Evolutionary conservation across 202 grass and related monocot species (phyloP).

Genomic region (Panicum hallii): DNA sequence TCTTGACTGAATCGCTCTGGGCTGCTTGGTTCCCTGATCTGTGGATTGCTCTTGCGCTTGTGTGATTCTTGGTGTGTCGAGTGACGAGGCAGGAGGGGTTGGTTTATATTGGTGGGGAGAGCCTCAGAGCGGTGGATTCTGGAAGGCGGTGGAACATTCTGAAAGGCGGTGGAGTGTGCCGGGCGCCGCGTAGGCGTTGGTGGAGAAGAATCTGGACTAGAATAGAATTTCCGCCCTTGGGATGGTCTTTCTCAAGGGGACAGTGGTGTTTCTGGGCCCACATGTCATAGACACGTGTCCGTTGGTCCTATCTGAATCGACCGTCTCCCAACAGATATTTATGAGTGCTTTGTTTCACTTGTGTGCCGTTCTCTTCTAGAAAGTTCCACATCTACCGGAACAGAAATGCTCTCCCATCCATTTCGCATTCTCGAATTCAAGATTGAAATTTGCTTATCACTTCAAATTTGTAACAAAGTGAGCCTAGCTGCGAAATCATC

Average conservation of each 20-base stretch:
- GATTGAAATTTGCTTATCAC: background rate
- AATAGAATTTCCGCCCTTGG: background rate
- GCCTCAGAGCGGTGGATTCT: background rate
- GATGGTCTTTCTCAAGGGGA: background rate
- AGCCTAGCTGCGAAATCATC: background rate
- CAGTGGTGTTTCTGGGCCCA: background rate
- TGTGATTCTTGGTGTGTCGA: background rate
- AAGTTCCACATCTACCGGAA: background rate
- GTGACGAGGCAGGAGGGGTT: background rate
- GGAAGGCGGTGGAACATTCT: slow-evolving; percentile 50
- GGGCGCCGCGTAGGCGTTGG: background rate
- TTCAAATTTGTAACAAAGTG: background rate
- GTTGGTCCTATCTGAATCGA: background rate
- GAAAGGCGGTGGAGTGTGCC: slow-evolving; percentile 20
- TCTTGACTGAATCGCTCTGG: background rate
- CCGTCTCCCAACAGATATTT: background rate
- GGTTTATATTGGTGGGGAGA: slow-evolving; percentile 20
- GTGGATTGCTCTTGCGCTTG: background rate
- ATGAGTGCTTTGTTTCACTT: background rate
- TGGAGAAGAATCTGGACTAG: slow-evolving; percentile 41
- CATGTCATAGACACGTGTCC: background rate
- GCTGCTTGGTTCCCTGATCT: background rate
- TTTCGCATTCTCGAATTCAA: too few relatives aligned
- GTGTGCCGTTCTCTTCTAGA: background rate
- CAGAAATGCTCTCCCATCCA: too few relatives aligned